Evolutionary conservation across 345 rosid species (phyloP), one percentile per base, ranked within the genome.

Genomic region (Citrus cavaleriei): DNA sequence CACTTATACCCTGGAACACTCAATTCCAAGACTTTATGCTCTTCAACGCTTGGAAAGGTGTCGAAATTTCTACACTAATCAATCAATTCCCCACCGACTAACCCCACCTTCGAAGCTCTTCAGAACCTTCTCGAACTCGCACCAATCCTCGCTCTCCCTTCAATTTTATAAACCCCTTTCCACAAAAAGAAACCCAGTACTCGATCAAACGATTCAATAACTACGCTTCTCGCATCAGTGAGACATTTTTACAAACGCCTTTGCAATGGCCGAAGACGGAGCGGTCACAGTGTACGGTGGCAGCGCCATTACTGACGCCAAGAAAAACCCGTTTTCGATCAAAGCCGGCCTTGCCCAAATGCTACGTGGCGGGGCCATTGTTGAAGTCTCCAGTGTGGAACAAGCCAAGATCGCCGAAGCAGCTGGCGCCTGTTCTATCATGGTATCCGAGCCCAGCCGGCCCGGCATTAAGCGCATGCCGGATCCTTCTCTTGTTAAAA

Each of bases 331-430:
- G 3, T 87, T 84, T 77, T 89, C 91, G 14, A 83, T 90, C 74
- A 90, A 91, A 82, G 91, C 85, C 7, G 92, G 91, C 14, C 49
- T 91, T 40, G 85, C 93, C 70, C 93, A 93, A 72, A 85, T 88
- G 63, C 92, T 93, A 35, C 91, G 91, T 37, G 94, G 95, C 32
- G 95, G 93, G 75, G 92, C 83, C 37, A 72, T 89, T 77, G 67
- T 93, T 68, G 87, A 87, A 63, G 92, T 89, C 22, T 59, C 89
- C 8, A 77, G 72, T 65, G 74, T 80, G 13, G 83, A 84, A 42
- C 93, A 93, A 38, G 93, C 97, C 22, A 88, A 88, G 83, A 86
- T 88, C 73, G 91, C 91, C 22, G 91, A 87, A 75, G 88, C 86
- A 24, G 95, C 92, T 18, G 94, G 95, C 40, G 93, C 90, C 8